Evolutionary conservation across 2,329 filamentous ascomycete species (phyloP), one percentile per base, ranked within the genome.

Genomic region (Rhynchosporium graminicola): DNA sequence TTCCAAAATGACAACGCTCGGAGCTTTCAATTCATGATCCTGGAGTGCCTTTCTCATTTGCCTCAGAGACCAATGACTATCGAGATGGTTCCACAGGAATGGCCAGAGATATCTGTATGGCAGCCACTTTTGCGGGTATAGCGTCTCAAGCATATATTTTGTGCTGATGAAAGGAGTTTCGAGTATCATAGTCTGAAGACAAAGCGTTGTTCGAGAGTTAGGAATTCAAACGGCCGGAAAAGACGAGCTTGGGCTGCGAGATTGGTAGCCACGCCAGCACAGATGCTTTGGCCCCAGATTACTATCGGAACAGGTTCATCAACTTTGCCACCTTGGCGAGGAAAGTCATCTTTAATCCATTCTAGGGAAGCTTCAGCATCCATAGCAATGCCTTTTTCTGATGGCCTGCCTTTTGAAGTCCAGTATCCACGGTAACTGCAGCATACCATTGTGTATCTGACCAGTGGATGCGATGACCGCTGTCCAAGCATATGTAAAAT

Each of bases 61-160:
- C 3, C 74, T 77, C 36, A 87, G 66, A 64, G 85, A 85, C 59
- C 75, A 72, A 76, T 76, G 81, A 66, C 79, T 85, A 66, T 87
- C 81, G 42, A 87, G 75, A 46, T 84, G 82, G 63, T 82, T 92
- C 67, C 88, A 81, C 10, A 93, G 78, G 71, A 93, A 92, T 0
- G 87, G 88, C 80, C 86, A 85, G 0, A 94, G 79, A 72, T 93
- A 86, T 52, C 83, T 83, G 73, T 94, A 94, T 0, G 90, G 90
- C 6, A 93, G 77, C 89, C 90, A 93, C 68, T 84, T 89, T 69
- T 92, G 88, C 0, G 90, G 90, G 71, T 93, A 94, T 2, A 94
- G 74, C 1, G 84, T 85, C 47, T 83, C 77, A 5, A 94, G 78
- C 88, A 94, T 92, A 20, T 82, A 83, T 62, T 83, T 80, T 60